Evolutionary conservation across 2,329 filamentous ascomycete genomes (phyloP), one percentile per base, ranked within the genome.

Genomic region (Hymenotorrendiella dingleyae): DNA sequence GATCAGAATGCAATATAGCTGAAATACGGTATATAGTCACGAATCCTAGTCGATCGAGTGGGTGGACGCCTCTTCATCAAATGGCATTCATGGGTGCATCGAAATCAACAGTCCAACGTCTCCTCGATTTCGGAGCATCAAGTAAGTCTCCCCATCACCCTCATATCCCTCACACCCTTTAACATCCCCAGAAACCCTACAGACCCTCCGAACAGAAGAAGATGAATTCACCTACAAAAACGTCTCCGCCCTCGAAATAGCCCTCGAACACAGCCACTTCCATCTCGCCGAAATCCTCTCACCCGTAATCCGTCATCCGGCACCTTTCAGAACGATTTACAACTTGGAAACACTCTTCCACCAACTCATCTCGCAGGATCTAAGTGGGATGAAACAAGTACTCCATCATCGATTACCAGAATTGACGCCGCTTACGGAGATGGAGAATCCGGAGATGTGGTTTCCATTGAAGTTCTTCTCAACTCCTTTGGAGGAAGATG

Each of bases 41-140:
- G n/a, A 22, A 42, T 29, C 32, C 40, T 21, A 26, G 14, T 6
- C 4, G 21, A 6, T 24, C 28, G 19, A 35, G 32, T 7, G 30
- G 40, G n/a, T 42, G 40, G 40, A n/a, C 32, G 4, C 32, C 40
- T 9, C n/a, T 42, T 16, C 40, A 42, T 30, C 40, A 42, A 36
- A 33, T 29, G 7, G 40, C 24, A 14, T 36, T 42, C 24, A 36
- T 21, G 30, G 22, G 40, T 8, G 40, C 32, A 6, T 16, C 30
- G 16, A 24, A 20, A 10, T 12, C 30, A 4, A 24, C 30, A n/a
- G 30, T 42, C 24, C 40, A 36, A 30, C 19, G 23, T 19, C 7
- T 42, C 16, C 33, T 42, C 3, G 33, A 29, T 11, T 26, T 42
- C 9, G 40, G 40, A 24, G 40, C 32, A 11, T 36, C 33, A 7